These are phyloP conservation scores for Gossypium longicalyx DNA, from an alignment of 345 rosid species.

Conservation along the genomic window DNA sequence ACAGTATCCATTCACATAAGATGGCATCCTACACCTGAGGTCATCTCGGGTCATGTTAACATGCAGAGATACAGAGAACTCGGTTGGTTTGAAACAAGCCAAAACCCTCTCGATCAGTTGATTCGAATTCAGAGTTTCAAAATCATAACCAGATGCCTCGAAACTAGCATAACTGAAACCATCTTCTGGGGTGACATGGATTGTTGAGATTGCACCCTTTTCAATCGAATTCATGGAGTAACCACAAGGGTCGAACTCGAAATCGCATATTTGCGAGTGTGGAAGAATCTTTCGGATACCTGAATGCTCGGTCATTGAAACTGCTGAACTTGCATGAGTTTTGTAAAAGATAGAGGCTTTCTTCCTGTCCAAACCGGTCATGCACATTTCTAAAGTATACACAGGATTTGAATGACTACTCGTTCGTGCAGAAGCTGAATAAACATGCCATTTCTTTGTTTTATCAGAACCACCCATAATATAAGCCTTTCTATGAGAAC, in stretches of 20 bases:
- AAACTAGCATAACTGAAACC: conserved; percentile 98
- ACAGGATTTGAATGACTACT: conserved; percentile 18
- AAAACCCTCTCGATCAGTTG: conserved; percentile 65
- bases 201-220: conserved; percentile 69
- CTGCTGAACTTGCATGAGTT: conserved; percentile 40
- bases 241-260: conserved; percentile 94
- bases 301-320: conserved; percentile 61
- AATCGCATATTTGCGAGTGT: conserved; percentile 77
- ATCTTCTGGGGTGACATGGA: conserved; percentile 90
- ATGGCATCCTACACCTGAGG: conserved; percentile 30
- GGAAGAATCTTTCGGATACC: conserved; percentile 91
- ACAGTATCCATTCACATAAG: conserved; percentile 43
- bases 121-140: conserved; percentile 31
- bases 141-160: conserved; percentile 78
- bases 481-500: conserved; percentile 56
- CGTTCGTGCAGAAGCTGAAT: conserved; percentile 59
- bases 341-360: conserved; percentile 73
- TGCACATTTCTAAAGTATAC: conserved; percentile 88
- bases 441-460: conserved; percentile 84
- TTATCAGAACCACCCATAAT: conserved; percentile 61
- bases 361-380: conserved; percentile 80
- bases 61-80: conserved; percentile 74
- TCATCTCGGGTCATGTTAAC: conserved; percentile 26
- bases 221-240: conserved; percentile 97
- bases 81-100: conserved; percentile 68